A percentile compares a stretch with the other conserved stretches of the same genome.
Evolutionary conservation across 106 monocot genomes (phyloP).

Genomic region (Gastrodia elata): DNA sequence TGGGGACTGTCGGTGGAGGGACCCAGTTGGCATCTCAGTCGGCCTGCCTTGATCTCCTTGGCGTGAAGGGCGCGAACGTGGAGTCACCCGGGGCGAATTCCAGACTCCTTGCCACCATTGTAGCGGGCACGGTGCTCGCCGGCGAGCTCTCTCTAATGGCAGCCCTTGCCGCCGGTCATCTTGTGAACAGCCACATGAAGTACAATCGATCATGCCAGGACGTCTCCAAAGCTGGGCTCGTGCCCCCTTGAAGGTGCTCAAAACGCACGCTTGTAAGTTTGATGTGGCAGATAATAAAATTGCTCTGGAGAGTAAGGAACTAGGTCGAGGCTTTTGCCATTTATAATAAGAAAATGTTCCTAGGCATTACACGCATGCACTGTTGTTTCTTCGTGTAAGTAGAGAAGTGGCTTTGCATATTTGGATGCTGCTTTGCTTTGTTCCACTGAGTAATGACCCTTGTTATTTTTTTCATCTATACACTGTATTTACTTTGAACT

Average conservation of each 20-base stretch:
- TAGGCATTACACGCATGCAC: neutral
- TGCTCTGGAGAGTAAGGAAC: neutral
- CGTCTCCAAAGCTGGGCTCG: conserved; percentile 14
- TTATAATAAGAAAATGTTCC: too few species aligned
- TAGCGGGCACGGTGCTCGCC: conserved; percentile 81
- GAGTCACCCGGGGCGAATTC: conserved; percentile 76
- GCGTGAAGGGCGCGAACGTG: conserved; percentile 73
- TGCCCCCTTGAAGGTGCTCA: neutral
- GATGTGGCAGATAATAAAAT: neutral
- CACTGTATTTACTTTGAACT: neutral
- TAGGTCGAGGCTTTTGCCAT: neutral
- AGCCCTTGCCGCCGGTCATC: conserved; percentile 80
- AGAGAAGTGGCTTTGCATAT: neutral
- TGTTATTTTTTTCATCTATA: neutral
- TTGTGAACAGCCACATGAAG: conserved; percentile 89
- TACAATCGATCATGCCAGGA: conserved; percentile 74
- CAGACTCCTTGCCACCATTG: conserved; percentile 63
- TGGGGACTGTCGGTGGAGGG: conserved; percentile 91
- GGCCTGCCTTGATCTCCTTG: conserved; percentile 80
- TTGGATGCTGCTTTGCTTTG: neutral
- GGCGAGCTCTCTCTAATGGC: conserved; percentile 88
- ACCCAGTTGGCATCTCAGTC: conserved; percentile 86
- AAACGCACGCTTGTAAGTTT: too few species aligned
- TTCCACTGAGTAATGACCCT: neutral
- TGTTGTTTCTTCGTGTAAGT: neutral